Evolutionary conservation across 441 rosid species (phyloP), one percentile per base, ranked within the genome.

Genomic region (Metrosideros polymorpha): DNA sequence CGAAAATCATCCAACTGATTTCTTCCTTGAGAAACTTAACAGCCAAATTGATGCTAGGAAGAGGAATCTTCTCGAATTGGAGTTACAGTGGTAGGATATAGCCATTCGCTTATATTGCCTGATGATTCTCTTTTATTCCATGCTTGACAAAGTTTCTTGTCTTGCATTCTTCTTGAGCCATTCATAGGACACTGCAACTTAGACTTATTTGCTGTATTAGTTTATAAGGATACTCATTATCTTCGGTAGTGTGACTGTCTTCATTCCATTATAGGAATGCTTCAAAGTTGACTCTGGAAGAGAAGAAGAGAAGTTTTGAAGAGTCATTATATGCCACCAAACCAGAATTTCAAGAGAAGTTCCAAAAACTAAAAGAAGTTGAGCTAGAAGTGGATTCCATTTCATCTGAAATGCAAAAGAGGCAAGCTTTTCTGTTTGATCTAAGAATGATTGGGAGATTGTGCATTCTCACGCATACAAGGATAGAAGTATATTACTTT

Each of bases 291-390:
- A 87, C 93, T 89, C 84, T 93, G 89, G 94, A 95, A 91, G 91
- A 91, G 89, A 92, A 91, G 90, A 95, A 84, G 90, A 90, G 90
- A 93, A 86, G 86, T 86, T 92, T 95, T 53, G 91, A 92, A 88
- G 95, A 95, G 86, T 90, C 92, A 79, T 89, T 96, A 43, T 91
- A 90, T 87, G 91, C 91, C 83, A 89, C 89, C 88, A 83, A 87
- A 75, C 95, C 94, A 76, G 94, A 88, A 83, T 92, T 93, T 88
- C 90, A 76, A 87, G 94, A 89, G 86, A 95, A 92, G 91, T 89
- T 94, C 66, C 91, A 88, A 57, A 92, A 92, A 87, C 84, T 96
- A 88, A 92, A 91, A 90, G 93, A 92, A 88, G 89, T 88, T 87
- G 91, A 95, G 84, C 86, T 87, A 85, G 98, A 95, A 86, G 85